Evolutionary conservation across 352 stramenopile genomes (phyloP).

Genomic region (Hyphochytrium catenoides): DNA sequence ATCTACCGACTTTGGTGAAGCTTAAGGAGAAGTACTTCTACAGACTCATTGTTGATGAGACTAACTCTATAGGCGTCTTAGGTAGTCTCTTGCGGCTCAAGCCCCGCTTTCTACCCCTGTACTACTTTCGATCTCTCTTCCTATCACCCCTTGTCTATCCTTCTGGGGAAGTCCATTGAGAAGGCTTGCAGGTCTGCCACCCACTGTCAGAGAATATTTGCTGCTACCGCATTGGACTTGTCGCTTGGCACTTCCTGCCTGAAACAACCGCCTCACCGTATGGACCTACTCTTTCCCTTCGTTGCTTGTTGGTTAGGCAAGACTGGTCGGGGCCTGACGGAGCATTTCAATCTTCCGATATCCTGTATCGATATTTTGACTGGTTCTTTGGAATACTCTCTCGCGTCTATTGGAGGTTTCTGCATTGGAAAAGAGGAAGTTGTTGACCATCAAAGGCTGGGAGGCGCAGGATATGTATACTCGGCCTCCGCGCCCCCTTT

Average conservation of each 20-base stretch:
- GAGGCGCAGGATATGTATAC: conserved; percentile 93
- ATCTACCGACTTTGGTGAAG: conserved; percentile 72
- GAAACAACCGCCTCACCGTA: too few species aligned
- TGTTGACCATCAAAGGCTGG: conserved; percentile 93
- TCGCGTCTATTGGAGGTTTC: conserved; percentile 83
- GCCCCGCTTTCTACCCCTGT: too few species aligned
- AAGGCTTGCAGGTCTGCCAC: too few species aligned
- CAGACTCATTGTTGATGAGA: conserved; percentile 64
- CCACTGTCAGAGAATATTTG: too few species aligned
- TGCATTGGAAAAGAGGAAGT: conserved; percentile 88
- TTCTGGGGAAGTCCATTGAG: too few species aligned
- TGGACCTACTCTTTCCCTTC: too few species aligned
- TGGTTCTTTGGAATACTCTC: conserved; percentile 70
- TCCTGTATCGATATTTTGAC: conserved; percentile 79
- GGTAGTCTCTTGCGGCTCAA: too few species aligned
- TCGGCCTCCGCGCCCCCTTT: conserved; percentile 91
- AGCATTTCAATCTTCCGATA: conserved; percentile 46
- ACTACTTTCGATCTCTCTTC: too few species aligned
- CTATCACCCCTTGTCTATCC: too few species aligned
- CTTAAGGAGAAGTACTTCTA: conserved; percentile 72
- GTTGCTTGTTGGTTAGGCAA: too few species aligned
- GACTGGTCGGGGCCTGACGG: conserved; percentile 47
- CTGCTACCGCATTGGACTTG: too few species aligned
- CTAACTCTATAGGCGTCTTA: conserved; percentile 81
- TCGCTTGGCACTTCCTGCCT: too few species aligned